Conservation (phyloP, 2,329 filamentous ascomycete species). For the Dothideomycetes sp. region DNA sequence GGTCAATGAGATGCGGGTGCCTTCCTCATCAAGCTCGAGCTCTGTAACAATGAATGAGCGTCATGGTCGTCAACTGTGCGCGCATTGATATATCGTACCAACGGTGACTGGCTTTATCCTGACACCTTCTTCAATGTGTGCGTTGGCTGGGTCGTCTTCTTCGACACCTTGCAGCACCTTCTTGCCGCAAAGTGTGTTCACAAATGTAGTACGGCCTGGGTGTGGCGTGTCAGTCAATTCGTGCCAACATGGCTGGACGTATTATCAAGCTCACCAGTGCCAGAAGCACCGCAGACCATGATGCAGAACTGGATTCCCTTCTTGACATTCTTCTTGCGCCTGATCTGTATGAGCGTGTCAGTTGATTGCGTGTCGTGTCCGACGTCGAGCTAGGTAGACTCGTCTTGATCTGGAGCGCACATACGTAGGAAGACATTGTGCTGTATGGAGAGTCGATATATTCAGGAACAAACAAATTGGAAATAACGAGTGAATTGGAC, state of each 20-base stretch:
- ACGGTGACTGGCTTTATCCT: slow-evolving; percentile 98
- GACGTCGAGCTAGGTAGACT: not conserved
- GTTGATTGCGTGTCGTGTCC: slow-evolving; percentile 10
- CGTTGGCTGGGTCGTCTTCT: slow-evolving; percentile 76
- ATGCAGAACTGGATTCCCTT: slow-evolving; percentile 99
- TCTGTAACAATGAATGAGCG: slow-evolving; percentile 44
- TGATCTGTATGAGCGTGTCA: slow-evolving; percentile 51
- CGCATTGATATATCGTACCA: slow-evolving; percentile 48
- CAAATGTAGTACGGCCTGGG: slow-evolving; percentile 90
- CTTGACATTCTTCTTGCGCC: slow-evolving; percentile 99
- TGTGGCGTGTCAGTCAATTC: not conserved
- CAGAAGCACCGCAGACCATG: slow-evolving; percentile 99
- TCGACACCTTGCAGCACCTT: slow-evolving; percentile 86
- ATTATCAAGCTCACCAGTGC: slow-evolving; percentile 62
- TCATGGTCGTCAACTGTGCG: not conserved
- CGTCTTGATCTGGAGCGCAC: too few species aligned
- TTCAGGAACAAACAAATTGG: not conserved
- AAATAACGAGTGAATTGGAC: slow-evolving; percentile 8
- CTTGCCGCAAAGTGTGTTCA: slow-evolving; percentile 98
- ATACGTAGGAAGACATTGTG: slow-evolving; percentile 12
- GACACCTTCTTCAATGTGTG: slow-evolving; percentile 91
- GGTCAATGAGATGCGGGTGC: slow-evolving; percentile 93
- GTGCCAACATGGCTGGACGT: slow-evolving; percentile 25
- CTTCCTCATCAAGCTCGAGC: slow-evolving; percentile 94
- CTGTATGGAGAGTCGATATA: not conserved